Base-by-base conservation (phyloP, 75 land plant species). In the Selaginella tamariscina region DNA sequence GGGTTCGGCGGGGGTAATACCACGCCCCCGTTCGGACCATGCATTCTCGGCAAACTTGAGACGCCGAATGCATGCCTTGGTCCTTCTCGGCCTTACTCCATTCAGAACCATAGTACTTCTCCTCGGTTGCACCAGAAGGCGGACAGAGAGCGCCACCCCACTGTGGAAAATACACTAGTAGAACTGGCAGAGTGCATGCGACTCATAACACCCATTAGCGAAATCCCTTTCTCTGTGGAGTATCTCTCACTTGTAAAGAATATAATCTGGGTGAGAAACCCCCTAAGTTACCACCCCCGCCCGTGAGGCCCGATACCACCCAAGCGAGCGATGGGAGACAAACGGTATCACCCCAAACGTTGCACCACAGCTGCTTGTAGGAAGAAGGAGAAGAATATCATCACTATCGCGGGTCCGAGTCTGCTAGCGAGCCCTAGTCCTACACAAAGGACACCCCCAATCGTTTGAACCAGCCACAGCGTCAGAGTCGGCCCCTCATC, bases 141-240 rank as follows among this genome's bases (percentile, higher is more conserved):
- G 85, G 83, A 26, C 79, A 74, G 21, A 88, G 73, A 83, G 84
- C 84, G 54, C 95, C 87, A 0, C 95, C 95, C 91, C 91, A 89
- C 71, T 84, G 85, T 0, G 87, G 87, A 77, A 89, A 89, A 72
- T 82, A 78, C 31, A 89, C 75, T 18, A 79, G 54, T 2, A 11
- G 0, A 21, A 84, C 30, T 22, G 80, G 76, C 24, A 79, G 55
- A 0, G 84, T 77, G 79, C 82, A 82, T 29, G 60, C 30, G 29
- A 89, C 78, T 84, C 91, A 87, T 87, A 2, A 82, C 29, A 1
- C 95, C 95, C 87, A 89, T 86, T 30, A 73, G 72, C 20, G 56
- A 77, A 31, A 89, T 80, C 28, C 91, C 87, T 20, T 27, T 69
- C 60, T 84, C 79, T 21, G 57, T 84, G n/a, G 87, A 72, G 77